Evolutionary conservation across 805 yeast genomes (phyloP).

Genomic region (Hanseniaspora lindneri): DNA sequence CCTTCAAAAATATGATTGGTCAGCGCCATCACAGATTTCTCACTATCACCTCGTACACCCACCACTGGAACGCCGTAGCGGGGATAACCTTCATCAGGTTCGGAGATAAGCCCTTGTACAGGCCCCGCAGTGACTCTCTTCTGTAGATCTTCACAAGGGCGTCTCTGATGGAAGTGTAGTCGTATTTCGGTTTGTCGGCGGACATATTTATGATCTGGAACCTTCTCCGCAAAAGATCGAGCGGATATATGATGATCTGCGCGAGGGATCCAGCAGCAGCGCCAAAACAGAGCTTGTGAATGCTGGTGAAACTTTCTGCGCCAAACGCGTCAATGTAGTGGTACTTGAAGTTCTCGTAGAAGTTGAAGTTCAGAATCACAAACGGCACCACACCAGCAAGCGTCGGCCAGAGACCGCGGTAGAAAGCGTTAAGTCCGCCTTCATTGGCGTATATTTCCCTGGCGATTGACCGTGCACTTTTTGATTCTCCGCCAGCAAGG

Average conservation of each 20-base stretch:
- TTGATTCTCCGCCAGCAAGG: conserved; percentile 34
- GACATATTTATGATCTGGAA: conserved; percentile 86
- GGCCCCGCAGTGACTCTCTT: conserved; percentile 62
- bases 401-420: conserved; percentile 83
- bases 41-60: conserved; percentile 61
- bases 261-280: conserved; percentile 83
- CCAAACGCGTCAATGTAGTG: conserved; percentile 18
- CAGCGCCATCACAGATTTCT: background rate
- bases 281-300: conserved; percentile 56
- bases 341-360: conserved; percentile 72
- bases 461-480: conserved; percentile 32
- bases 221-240: conserved; percentile 76
- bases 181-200: conserved; percentile 58
- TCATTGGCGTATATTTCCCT: conserved; percentile 53
- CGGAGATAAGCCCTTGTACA: conserved; percentile 65
- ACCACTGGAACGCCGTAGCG: conserved; percentile 92
- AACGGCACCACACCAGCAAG: conserved; percentile 91
- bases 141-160: conserved; percentile 60
- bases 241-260: conserved; percentile 82
- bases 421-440: conserved; percentile 71
- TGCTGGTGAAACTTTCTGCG: conserved; percentile 31
- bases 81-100: conserved; percentile 85
- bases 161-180: conserved; percentile 61
- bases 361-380: conserved; percentile 82
- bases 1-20: too few relatives aligned